phyloP scores from a whole-genome alignment of 495 filamentous ascomycete species.

The Daldinia decipiens region DNA sequence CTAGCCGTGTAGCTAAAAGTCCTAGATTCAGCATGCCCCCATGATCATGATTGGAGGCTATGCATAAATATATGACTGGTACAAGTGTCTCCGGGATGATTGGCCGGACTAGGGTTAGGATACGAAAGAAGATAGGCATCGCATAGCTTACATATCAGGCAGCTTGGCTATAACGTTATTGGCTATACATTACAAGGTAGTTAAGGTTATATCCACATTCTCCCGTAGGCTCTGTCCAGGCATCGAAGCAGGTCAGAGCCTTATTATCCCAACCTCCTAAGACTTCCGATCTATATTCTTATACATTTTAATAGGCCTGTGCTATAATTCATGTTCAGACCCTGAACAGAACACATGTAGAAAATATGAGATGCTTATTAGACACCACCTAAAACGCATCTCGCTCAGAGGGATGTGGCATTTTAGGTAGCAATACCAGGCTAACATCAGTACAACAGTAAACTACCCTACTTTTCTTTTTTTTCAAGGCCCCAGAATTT shows the following conservation, averaged over 20 bases:
- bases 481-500: not conserved
- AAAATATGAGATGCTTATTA: too few species aligned
- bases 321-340: too few species aligned
- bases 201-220: slow-evolving; percentile 23
- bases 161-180: slow-evolving; percentile 11
- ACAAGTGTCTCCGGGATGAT: slow-evolving; percentile 28
- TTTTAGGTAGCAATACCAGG: too few species aligned
- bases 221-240: slow-evolving; percentile 24
- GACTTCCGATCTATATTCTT: too few species aligned
- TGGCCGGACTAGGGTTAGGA: slow-evolving; percentile 17
- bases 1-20: slow-evolving; percentile 13
- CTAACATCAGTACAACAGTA: too few species aligned
- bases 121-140: slow-evolving; percentile 1
- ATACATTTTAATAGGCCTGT: too few species aligned
- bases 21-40: slow-evolving; percentile 20
- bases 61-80: slow-evolving; percentile 21
- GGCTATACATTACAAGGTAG: slow-evolving; percentile 15
- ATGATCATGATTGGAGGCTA: slow-evolving; percentile 2
- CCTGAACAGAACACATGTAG: too few species aligned
- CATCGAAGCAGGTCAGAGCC: not conserved
- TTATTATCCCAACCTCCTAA: not conserved
- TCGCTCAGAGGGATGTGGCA: too few species aligned
- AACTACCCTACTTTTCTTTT: too few species aligned
- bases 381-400: too few species aligned
- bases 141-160: slow-evolving; percentile 10